Conservation (phyloP, 2,329 filamentous ascomycete species). For the Exophiala aquamarina region DNA sequence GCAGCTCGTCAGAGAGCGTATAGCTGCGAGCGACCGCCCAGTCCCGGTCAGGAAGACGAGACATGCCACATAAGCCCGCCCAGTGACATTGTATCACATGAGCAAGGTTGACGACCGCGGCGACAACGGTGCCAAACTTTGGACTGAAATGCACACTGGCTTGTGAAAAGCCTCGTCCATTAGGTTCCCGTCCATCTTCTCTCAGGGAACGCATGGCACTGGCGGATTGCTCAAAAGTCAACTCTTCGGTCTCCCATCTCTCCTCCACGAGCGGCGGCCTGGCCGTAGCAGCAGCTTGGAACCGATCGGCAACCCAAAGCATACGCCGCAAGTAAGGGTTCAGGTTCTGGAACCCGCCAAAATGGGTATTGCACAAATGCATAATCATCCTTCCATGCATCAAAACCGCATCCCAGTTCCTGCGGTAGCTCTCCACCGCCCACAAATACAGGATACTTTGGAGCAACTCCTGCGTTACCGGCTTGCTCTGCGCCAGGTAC, state of each 20-base stretch:
- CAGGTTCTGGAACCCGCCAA: conserved; percentile 15
- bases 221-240: conserved; percentile 8
- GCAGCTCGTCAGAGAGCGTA: conserved; percentile 12
- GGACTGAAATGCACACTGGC: conserved; percentile 7
- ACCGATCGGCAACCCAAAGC: conserved; percentile 19
- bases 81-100: conserved; percentile 15
- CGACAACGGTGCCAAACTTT: conserved; percentile 6
- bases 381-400: conserved; percentile 16
- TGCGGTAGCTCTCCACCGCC: conserved; percentile 18
- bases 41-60: conserved; percentile 10
- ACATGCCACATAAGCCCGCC: background rate
- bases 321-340: conserved; percentile 17
- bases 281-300: conserved; percentile 16
- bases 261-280: conserved; percentile 13
- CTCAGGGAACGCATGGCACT: conserved; percentile 3
- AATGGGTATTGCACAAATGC: conserved; percentile 10
- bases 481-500: conserved; percentile 10
- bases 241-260: conserved; percentile 13
- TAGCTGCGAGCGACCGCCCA: conserved; percentile 16
- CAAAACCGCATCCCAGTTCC: conserved; percentile 16
- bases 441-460: conserved; percentile 19
- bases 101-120: conserved; percentile 9
- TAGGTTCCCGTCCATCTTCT: conserved; percentile 7
- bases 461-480: conserved; percentile 15
- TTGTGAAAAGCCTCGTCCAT: conserved; percentile 10